Percentiles rank a stretch among this genome's conserved stretches.
Evolutionary conservation across 768 basidiomycete species (phyloP).

Genomic region (Scleroderma citrinum): DNA sequence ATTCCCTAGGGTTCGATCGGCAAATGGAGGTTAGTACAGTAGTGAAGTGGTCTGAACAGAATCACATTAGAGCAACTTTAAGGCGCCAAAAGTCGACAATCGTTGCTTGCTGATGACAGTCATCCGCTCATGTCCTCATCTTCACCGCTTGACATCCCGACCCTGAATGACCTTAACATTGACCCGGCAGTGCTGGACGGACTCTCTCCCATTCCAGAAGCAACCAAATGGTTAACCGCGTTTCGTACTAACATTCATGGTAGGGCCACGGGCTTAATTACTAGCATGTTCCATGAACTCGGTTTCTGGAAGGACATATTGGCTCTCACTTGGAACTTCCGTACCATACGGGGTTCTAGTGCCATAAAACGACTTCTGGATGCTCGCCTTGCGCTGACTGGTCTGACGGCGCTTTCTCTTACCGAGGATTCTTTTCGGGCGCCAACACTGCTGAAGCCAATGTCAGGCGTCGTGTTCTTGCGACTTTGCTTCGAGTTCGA

Average conservation of each 20-base stretch:
- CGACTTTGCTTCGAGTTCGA: conserved; percentile 53
- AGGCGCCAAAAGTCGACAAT: too few species aligned
- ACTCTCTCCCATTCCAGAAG: conserved; percentile 6
- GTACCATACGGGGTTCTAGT: conserved; percentile 37
- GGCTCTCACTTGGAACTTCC: conserved; percentile 49
- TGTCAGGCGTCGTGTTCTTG: conserved; percentile 53
- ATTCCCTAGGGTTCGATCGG: too few species aligned
- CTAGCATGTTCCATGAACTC: conserved; percentile 15
- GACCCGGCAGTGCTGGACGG: conserved; percentile 7
- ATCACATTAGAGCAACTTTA: too few species aligned
- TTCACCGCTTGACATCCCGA: conserved; percentile 21
- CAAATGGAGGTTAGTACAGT: too few species aligned
- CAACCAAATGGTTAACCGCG: conserved; percentile 14
- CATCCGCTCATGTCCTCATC: too few species aligned
- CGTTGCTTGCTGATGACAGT: too few species aligned
- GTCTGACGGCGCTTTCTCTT: conserved; percentile 14
- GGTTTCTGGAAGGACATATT: conserved; percentile 48
- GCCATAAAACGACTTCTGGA: conserved; percentile 32
- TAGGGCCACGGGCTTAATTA: background rate
- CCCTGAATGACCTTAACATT: conserved; percentile 13
- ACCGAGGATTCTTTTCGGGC: conserved; percentile 21
- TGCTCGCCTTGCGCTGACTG: conserved; percentile 28
- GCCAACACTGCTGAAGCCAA: conserved; percentile 32
- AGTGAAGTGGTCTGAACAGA: too few species aligned
- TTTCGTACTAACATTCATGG: conserved; percentile 8